Evolutionary conservation across 176 grass and related monocot species (phyloP), one percentile per base, ranked within the genome.

Genomic region (Carex pumila): DNA sequence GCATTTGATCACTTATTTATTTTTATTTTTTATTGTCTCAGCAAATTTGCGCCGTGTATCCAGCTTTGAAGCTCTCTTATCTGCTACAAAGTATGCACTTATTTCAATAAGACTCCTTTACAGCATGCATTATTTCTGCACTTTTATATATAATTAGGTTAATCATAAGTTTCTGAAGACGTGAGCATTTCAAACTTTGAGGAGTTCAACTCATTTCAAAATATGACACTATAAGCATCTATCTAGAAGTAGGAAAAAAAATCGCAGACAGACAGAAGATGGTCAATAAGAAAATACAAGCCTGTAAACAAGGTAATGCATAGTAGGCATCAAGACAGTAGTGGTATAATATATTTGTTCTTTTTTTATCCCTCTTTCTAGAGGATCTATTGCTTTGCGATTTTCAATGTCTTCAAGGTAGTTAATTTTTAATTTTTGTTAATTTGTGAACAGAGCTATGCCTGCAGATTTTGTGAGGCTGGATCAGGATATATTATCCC

Each of bases 401-500:
- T 19, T 52, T 52, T 71, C 68, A 45, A 34, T 71, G 19, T 45
- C 37, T 43, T 78, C 73, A 54, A 54, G 49, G 71, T 29, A 75
- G 45, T 75, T 75, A 75, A 54, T 54, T 74, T 19, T 54, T 15
- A 29, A 57, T 78, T 29, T 78, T 78, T 85, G 18, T 63, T 78
- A 78, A 86, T 85, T 85, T 94, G 67, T 95, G 62, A 81, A 93
- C 97, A 99, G 97, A 88, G 58, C 93, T 69, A 84, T 96, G 80
- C 93, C 93, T 39, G 88, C 85, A 87, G 93, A 99, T 89, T 99
- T 92, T 94, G 97, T 92, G 84, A 96, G 93, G 66, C 91, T 99
- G 87, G 97, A 99, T 92, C 97, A 99, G 81, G 97, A 99, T 85
- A 99, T 99, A 87, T 81, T 99, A 76, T 99, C 97, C 21, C 97